A percentile compares a stretch with the other conserved stretches of the same genome.
phyloP scores from a whole-genome alignment of 345 rosid species.

The Brassica cretica region DNA sequence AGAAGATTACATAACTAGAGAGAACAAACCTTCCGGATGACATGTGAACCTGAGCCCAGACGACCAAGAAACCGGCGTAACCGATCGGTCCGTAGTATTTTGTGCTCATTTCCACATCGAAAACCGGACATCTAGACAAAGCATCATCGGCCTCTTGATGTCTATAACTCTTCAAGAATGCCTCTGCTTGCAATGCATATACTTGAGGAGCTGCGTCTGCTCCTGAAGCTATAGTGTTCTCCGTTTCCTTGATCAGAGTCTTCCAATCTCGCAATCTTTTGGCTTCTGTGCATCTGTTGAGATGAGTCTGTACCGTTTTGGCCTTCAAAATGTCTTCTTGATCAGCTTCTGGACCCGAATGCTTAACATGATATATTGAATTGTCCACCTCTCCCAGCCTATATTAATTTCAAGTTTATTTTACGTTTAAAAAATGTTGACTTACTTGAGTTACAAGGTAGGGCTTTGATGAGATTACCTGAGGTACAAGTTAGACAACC shows the following conservation, averaged over 20 bases:
- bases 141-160: constrained; percentile 79
- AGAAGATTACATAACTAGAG: neutral
- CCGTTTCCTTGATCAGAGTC: constrained; percentile 54
- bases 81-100: constrained; percentile 77
- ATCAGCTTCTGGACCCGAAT: constrained; percentile 81
- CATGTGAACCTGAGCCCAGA: constrained; percentile 79
- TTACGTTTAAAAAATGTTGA: neutral
- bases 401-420: neutral
- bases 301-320: constrained; percentile 52
- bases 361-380: constrained; percentile 75
- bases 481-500: constrained; percentile 73
- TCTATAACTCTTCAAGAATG: constrained; percentile 57
- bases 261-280: constrained; percentile 70
- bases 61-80: constrained; percentile 60
- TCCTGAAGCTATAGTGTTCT: constrained; percentile 58
- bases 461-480: constrained; percentile 47
- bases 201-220: constrained; percentile 91
- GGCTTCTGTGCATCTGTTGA: constrained; percentile 73
- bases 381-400: constrained; percentile 90
- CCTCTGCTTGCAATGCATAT: constrained; percentile 92
- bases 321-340: constrained; percentile 65
- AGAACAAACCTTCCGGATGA: constrained; percentile 76
- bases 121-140: constrained; percentile 55
- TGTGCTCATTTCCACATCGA: constrained; percentile 59
- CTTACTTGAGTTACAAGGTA: constrained; percentile 7